These are phyloP conservation scores for Oxyria digyna DNA, from an alignment of 148 eudicot species.

Conservation along the genomic window DNA sequence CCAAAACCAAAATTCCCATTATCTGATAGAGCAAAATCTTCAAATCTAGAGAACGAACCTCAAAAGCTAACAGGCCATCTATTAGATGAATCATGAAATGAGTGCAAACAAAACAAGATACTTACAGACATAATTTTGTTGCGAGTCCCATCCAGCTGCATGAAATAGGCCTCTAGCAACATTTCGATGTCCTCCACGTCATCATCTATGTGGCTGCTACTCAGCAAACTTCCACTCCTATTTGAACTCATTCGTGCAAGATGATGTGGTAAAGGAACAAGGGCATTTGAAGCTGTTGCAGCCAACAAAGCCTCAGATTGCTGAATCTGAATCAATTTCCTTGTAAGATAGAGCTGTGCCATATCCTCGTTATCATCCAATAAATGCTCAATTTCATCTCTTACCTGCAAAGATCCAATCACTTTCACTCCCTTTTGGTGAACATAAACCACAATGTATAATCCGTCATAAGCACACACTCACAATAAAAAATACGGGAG, in stretches of 20 bases:
- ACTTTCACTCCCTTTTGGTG: background rate
- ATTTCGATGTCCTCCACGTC: conserved; percentile 96
- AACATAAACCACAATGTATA: background rate
- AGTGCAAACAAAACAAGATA: too few species aligned
- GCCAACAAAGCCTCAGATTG: conserved; percentile 56
- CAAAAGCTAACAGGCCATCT: too few species aligned
- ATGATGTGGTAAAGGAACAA: conserved; percentile 30
- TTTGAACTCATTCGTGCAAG: conserved; percentile 53
- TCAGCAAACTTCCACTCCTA: conserved; percentile 65
- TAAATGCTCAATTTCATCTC: conserved; percentile 98
- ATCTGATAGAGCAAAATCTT: background rate
- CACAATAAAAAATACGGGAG: background rate
- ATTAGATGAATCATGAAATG: too few species aligned
- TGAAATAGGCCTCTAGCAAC: conserved; percentile 92
- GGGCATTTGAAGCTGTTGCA: conserved; percentile 35
- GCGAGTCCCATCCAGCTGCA: conserved; percentile 91
- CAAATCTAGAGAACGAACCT: too few species aligned
- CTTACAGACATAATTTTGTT: conserved; percentile 92
- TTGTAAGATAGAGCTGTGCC: conserved; percentile 85
- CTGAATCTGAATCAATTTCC: conserved; percentile 75
- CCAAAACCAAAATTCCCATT: background rate
- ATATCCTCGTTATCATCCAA: conserved; percentile 95
- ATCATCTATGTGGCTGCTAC: conserved; percentile 43
- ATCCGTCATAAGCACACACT: background rate
- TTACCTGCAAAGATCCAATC: conserved; percentile 38